A percentile compares a stretch with the other conserved stretches of the same genome.
Conservation (phyloP, 306 rosid genomes). For the Quercus gilva region DNA sequence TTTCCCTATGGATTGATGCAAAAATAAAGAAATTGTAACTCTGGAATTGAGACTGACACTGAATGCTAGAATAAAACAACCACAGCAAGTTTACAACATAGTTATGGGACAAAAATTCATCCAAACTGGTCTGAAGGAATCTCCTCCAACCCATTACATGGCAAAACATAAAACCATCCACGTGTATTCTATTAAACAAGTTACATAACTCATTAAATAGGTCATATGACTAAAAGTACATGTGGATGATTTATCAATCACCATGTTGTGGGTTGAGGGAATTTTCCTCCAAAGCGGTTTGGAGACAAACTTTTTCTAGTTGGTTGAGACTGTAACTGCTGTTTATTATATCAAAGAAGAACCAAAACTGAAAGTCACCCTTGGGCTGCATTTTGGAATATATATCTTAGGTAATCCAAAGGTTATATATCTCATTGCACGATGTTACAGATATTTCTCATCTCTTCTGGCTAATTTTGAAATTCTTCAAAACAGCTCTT, state of each 20-base stretch:
- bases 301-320: no score
- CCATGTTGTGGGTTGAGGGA: no score
- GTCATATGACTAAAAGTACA: no score
- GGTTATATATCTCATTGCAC: neutral
- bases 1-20: constrained; percentile 57
- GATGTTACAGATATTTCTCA: neutral
- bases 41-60: neutral
- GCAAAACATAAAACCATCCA: no score
- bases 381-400: neutral
- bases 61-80: neutral
- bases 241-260: no score
- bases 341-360: neutral
- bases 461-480: neutral
- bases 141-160: no score
- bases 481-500: neutral
- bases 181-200: no score
- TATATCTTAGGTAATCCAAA: neutral
- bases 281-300: no score
- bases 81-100: neutral
- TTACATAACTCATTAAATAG: no score
- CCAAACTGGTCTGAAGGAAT: no score
- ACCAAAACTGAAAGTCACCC: no score
- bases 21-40: neutral
- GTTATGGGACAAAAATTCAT: no score
- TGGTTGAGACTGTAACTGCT: neutral